phyloP scores from a whole-genome alignment of 2,329 filamentous ascomycete genomes.

The Exophiala mesophila region DNA sequence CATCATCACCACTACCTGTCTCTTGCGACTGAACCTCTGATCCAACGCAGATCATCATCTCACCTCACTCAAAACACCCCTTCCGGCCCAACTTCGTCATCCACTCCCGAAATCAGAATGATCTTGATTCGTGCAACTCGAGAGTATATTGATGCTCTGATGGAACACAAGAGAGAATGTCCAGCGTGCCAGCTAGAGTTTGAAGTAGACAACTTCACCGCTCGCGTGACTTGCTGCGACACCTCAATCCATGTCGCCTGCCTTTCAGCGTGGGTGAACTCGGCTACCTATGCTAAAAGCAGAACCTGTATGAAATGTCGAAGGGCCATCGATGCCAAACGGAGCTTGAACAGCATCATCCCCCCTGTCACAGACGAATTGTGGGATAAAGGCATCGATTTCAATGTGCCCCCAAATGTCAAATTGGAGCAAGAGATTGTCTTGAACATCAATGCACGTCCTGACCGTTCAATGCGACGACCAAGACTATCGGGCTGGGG shows the following conservation, averaged over 20 bases:
- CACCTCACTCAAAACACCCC: slow-evolving; percentile 1
- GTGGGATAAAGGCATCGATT: slow-evolving; percentile 20
- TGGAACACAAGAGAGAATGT: slow-evolving; percentile 23
- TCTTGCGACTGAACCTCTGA: background rate
- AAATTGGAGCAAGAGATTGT: slow-evolving; percentile 17
- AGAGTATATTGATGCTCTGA: slow-evolving; percentile 15
- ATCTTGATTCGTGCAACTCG: slow-evolving; percentile 17
- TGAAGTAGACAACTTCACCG: slow-evolving; percentile 20
- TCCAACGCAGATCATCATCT: slow-evolving; percentile 1
- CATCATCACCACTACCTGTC: background rate
- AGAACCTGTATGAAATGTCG: slow-evolving; percentile 23
- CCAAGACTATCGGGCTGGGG: background rate
- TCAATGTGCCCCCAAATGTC: slow-evolving; percentile 19
- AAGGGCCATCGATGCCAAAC: slow-evolving; percentile 18
- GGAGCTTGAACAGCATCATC: slow-evolving; percentile 19
- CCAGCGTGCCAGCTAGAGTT: slow-evolving; percentile 23
- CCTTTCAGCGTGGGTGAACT: slow-evolving; percentile 24
- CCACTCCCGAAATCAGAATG: slow-evolving; percentile 7
- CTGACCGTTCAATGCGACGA: slow-evolving; percentile 6
- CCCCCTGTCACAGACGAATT: slow-evolving; percentile 19
- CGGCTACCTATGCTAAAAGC: slow-evolving; percentile 17
- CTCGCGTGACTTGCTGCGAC: slow-evolving; percentile 20
- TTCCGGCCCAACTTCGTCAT: slow-evolving; percentile 2
- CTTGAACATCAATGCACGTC: slow-evolving; percentile 17
- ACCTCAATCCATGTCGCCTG: slow-evolving; percentile 22